Evolutionary conservation across 768 basidiomycete species (phyloP).

Genomic region (Nevesoporus exiguus): DNA sequence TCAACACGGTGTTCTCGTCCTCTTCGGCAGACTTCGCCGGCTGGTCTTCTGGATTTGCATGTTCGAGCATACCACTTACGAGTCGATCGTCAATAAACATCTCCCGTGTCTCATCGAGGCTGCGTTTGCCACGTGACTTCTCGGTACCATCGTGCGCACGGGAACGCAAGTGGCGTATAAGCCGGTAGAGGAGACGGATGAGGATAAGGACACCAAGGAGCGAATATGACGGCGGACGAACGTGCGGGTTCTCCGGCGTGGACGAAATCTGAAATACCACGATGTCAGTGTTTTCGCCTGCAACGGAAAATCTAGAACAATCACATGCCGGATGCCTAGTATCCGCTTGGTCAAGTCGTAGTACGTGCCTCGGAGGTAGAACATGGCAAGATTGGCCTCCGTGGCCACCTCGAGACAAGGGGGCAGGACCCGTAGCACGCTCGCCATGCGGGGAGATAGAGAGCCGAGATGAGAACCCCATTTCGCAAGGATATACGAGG

Average conservation of each 20-base stretch:
- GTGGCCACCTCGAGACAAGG: constrained; percentile 48
- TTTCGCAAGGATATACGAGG: constrained; percentile 57
- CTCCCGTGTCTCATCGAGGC: constrained; percentile 32
- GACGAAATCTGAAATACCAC: constrained; percentile 64
- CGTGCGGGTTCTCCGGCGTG: constrained; percentile 64
- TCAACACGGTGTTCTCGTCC: constrained; percentile 64
- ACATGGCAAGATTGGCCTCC: constrained; percentile 76
- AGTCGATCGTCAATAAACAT: constrained; percentile 58
- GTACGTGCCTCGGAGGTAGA: constrained; percentile 79
- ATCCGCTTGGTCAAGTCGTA: constrained; percentile 69
- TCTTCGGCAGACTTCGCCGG: constrained; percentile 61
- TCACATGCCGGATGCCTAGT: constrained; percentile 66
- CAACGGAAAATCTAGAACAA: constrained; percentile 10
- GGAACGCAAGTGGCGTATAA: constrained; percentile 45
- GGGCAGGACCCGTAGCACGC: constrained; percentile 41
- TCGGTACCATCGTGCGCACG: constrained; percentile 17
- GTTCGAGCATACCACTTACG: constrained; percentile 53
- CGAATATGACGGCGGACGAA: constrained; percentile 82
- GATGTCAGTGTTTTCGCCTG: background rate
- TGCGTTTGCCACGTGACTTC: constrained; percentile 37
- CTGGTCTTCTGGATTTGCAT: constrained; percentile 48
- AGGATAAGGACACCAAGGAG: constrained; percentile 72
- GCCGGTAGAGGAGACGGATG: constrained; percentile 60
- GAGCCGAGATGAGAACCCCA: constrained; percentile 41
- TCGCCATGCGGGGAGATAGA: constrained; percentile 30